A percentile compares a stretch with the other conserved stretches of the same genome.
phyloP scores from a whole-genome alignment of 2,329 filamentous ascomycete genomes.

The Cadophora sp. region DNA sequence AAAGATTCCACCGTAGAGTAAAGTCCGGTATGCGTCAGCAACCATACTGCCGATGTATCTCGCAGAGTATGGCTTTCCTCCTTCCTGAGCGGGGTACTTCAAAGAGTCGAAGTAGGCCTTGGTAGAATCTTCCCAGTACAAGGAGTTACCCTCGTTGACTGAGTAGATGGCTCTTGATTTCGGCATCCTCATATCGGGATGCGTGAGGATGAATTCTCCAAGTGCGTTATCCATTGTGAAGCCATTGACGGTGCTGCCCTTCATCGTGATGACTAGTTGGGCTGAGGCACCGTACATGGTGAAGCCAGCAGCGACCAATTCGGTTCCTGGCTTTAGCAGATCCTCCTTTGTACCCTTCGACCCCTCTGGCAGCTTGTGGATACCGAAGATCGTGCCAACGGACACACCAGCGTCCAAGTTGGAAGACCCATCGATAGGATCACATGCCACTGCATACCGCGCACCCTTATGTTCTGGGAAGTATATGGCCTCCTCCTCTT shows the following conservation, averaged over 20 bases:
- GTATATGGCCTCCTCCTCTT: conserved; percentile 91
- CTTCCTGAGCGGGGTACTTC: conserved; percentile 74
- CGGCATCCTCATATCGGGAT: conserved; percentile 92
- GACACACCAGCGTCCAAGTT: conserved; percentile 98
- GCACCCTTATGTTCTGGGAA: conserved; percentile 77
- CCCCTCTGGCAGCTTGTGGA: conserved; percentile 86
- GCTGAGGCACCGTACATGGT: conserved; percentile 99
- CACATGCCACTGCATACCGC: conserved; percentile 96
- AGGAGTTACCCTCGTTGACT: conserved; percentile 96
- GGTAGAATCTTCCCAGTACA: conserved; percentile 92
- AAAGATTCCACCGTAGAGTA: conserved; percentile 96
- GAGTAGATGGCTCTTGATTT: conserved; percentile 87
- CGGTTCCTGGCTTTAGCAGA: conserved; percentile 86
- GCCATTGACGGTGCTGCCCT: conserved; percentile 88
- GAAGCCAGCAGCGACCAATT: conserved; percentile 94
- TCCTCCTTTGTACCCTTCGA: conserved; percentile 81
- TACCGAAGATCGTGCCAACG: conserved; percentile 94
- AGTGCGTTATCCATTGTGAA: conserved; percentile 97
- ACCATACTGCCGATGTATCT: conserved; percentile 99
- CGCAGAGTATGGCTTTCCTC: conserved; percentile 89
- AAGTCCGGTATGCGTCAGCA: conserved; percentile 93
- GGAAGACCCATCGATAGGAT: conserved; percentile 97
- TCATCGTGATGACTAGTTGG: conserved; percentile 97
- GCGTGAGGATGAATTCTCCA: conserved; percentile 98
- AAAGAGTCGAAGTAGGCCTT: conserved; percentile 88